Percentiles rank a stretch among this genome's conserved stretches.
Conservation (phyloP, 2,329 filamentous ascomycete species). For the Aschersonia sp. region DNA sequence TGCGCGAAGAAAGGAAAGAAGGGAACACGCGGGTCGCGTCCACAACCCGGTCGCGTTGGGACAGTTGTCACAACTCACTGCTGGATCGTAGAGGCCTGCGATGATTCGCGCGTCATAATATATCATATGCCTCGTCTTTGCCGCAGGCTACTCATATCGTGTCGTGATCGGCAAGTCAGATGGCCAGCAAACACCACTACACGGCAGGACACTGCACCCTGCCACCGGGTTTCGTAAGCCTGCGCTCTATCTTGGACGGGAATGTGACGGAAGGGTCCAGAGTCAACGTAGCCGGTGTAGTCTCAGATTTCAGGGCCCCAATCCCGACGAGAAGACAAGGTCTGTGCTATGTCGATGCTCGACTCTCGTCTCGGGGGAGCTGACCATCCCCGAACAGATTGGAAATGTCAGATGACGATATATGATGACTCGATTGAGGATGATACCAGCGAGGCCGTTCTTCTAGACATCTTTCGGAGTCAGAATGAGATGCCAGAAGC, state of each 20-base stretch:
- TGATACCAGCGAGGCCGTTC: slow-evolving; percentile 14
- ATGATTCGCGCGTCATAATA: too few species aligned
- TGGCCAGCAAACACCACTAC: slow-evolving; percentile 3
- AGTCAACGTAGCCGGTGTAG: slow-evolving; percentile 53
- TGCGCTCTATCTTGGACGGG: slow-evolving; percentile 29
- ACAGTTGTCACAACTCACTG: too few species aligned
- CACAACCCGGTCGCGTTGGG: too few species aligned
- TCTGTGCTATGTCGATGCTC: slow-evolving; percentile 11
- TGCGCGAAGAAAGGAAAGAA: too few species aligned
- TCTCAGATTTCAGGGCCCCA: slow-evolving; percentile 48
- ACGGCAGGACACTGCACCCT: slow-evolving; percentile 2
- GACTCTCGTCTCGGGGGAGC: neutral
- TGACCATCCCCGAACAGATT: slow-evolving; percentile 26
- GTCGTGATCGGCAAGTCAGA: neutral
- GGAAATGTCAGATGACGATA: slow-evolving; percentile 44
- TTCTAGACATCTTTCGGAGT: slow-evolving; percentile 46
- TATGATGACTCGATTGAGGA: slow-evolving; percentile 41
- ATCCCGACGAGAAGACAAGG: slow-evolving; percentile 36
- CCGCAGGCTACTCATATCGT: neutral
- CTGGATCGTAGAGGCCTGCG: too few species aligned
- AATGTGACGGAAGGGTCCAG: slow-evolving; percentile 12
- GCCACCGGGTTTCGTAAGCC: slow-evolving; percentile 12
- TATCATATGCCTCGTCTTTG: neutral
- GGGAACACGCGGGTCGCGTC: too few species aligned
- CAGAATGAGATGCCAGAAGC: slow-evolving; percentile 32